Evolutionary conservation across 306 rosid species (phyloP).

Genomic region (Quercus parvula): DNA sequence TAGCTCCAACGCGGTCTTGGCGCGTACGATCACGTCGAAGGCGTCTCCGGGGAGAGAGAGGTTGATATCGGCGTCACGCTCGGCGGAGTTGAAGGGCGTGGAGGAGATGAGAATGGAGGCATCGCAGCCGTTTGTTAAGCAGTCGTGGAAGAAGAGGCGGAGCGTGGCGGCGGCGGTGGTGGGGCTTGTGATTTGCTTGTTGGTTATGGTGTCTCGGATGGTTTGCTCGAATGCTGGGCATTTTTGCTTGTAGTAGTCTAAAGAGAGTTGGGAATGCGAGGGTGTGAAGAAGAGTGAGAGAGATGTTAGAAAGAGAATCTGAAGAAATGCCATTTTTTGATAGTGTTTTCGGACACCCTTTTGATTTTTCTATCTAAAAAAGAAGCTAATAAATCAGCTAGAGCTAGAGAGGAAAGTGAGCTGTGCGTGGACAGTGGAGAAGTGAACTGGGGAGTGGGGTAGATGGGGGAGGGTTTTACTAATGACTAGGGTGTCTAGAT

Average conservation of each 20-base stretch:
- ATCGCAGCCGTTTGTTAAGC: constrained; percentile 46
- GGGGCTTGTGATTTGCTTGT: constrained; percentile 37
- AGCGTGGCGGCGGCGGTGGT: constrained; percentile 43
- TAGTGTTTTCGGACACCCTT: neutral
- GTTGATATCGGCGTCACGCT: constrained; percentile 60
- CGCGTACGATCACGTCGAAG: constrained; percentile 37
- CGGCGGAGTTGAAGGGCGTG: constrained; percentile 46
- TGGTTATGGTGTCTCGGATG: constrained; percentile 2
- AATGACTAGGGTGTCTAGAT: too few species aligned
- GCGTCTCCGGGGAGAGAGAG: constrained; percentile 55
- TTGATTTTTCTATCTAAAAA: neutral
- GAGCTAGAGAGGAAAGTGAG: neutral
- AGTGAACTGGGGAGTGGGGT: neutral
- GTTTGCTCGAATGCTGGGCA: constrained; percentile 43
- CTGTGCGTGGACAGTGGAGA: neutral
- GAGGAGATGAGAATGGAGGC: constrained; percentile 48
- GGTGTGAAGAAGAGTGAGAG: constrained; percentile 1
- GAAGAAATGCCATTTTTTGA: constrained; percentile 5
- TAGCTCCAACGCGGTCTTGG: constrained; percentile 36
- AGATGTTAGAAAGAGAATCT: neutral
- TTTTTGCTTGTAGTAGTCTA: constrained; percentile 41
- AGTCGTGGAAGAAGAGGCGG: constrained; percentile 57
- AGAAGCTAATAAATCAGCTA: neutral
- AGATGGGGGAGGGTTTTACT: neutral
- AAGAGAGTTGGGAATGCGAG: constrained; percentile 19